Base-by-base conservation (phyloP, 441 rosid species). In the Arabidopsis hybrid region DNA sequence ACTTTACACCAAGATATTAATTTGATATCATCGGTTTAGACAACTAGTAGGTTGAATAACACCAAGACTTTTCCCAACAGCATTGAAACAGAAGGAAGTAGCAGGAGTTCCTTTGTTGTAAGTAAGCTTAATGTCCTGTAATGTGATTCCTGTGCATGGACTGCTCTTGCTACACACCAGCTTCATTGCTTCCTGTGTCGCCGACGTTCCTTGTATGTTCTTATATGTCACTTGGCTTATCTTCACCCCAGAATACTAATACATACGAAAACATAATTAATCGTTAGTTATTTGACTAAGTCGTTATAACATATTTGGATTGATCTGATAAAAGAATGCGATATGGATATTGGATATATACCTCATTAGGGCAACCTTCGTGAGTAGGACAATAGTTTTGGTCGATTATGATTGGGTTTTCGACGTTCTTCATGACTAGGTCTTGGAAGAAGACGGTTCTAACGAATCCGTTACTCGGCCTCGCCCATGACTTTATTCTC, bases 401-500 rank as follows among this genome's bases (percentile, higher is more conserved):
- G 66, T 90, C 93, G n/a, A 90, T 84, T 10, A 88, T 72, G 60
- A 90, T 82, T 4, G 96, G 96, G 46, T 88, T 88, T 58, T 75
- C 43, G 3, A 83, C 87, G 17, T 85, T 74, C 3, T 31, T 81
- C 91, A 87, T 90, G 3, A 78, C 6, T 12, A 81, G 74, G 64
- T 87, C 71, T 56, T 77, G 83, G 65, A 84, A 87, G 60, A 80
- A 61, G 29, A 88, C 63, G 55, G 82, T 83, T 26, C 53, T 84
- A 12, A 83, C 91, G 60, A 63, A 88, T 4, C 84, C 82, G 17
- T 49, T 88, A 53, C 90, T 88, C 13, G 90, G 84, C 35, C 79
- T 87, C 0, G 85, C 96, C 96, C 96, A 88, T 39, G 90, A 73
- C 75, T 90, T 90, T 1, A 90, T 88, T 76, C 96, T 65, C 18